A percentile compares a stretch with the other conserved stretches of the same genome.
These are phyloP conservation scores for Fraxinus angustifolia DNA, from an alignment of 305 asterid genomes.

Conservation along the genomic window DNA sequence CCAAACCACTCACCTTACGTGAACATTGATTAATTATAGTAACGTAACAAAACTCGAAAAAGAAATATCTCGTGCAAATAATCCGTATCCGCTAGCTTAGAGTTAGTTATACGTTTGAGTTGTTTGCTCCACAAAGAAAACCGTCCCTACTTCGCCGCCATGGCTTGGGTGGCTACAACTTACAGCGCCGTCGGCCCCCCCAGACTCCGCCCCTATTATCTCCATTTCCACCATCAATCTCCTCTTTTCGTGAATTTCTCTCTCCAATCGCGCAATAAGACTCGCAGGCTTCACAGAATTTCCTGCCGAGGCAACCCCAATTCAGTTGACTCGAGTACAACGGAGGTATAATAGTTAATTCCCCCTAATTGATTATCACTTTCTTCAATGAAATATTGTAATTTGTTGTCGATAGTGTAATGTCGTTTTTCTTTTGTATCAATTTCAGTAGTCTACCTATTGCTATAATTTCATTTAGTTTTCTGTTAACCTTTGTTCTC, in stretches of 20 bases:
- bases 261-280: conserved; percentile 23
- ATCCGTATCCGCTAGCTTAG: conserved; percentile 2
- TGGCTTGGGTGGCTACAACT: conserved; percentile 63
- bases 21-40: too few species aligned
- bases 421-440: neutral
- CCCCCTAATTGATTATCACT: neutral
- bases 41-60: neutral
- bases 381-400: conserved; percentile 1
- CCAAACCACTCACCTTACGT: too few species aligned
- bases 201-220: conserved; percentile 28
- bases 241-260: conserved; percentile 32
- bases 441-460: neutral
- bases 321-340: conserved; percentile 32
- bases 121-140: conserved; percentile 20
- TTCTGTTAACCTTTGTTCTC: neutral
- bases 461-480: neutral
- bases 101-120: conserved; percentile 8
- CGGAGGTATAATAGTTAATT: conserved; percentile 28
- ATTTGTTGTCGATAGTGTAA: neutral
- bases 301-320: conserved; percentile 37
- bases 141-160: conserved; percentile 32
- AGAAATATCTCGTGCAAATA: neutral
- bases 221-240: conserved; percentile 26
- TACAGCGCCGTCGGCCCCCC: conserved; percentile 45
- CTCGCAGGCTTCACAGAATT: conserved; percentile 29